A percentile compares a stretch with the other conserved stretches of the same genome.
phyloP scores from a whole-genome alignment of 1,284 basidiomycete genomes.

The Cronartium ribicola region DNA sequence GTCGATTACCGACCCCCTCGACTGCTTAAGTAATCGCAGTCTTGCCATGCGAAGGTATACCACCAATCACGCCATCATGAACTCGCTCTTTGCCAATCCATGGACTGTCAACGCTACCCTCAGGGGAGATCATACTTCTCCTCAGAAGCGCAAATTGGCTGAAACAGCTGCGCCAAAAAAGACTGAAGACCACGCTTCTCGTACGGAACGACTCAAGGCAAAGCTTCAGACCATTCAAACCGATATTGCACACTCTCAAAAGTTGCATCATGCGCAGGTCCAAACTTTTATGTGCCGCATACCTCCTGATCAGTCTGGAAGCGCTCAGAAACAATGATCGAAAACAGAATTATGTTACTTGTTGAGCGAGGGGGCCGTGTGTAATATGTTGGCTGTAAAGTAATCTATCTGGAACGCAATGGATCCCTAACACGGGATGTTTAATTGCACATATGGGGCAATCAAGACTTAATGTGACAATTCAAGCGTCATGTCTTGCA shows the following conservation, averaged over 20 bases:
- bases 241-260: conserved; percentile 15
- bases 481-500: no score
- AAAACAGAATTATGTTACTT: background rate
- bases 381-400: no score
- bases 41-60: conserved; percentile 31
- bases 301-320: background rate
- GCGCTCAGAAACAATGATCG: background rate
- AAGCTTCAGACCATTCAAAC: conserved; percentile 22
- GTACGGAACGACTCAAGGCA: conserved; percentile 19
- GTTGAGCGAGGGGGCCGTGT: no score
- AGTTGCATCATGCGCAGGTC: conserved; percentile 17
- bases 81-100: conserved; percentile 30
- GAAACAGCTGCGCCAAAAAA: background rate
- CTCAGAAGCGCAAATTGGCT: conserved; percentile 4
- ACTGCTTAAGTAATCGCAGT: conserved; percentile 24
- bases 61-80: conserved; percentile 29
- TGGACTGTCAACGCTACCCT: conserved; percentile 37
- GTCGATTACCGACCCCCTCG: conserved; percentile 29
- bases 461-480: no score
- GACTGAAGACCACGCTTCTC: background rate
- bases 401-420: no score
- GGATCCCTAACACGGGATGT: no score
- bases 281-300: conserved; percentile 8
- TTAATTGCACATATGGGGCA: no score
- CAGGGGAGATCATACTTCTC: conserved; percentile 21